These are phyloP conservation scores for Neurospora cerealis DNA, from an alignment of 495 filamentous ascomycete genomes.

Conservation along the genomic window DNA sequence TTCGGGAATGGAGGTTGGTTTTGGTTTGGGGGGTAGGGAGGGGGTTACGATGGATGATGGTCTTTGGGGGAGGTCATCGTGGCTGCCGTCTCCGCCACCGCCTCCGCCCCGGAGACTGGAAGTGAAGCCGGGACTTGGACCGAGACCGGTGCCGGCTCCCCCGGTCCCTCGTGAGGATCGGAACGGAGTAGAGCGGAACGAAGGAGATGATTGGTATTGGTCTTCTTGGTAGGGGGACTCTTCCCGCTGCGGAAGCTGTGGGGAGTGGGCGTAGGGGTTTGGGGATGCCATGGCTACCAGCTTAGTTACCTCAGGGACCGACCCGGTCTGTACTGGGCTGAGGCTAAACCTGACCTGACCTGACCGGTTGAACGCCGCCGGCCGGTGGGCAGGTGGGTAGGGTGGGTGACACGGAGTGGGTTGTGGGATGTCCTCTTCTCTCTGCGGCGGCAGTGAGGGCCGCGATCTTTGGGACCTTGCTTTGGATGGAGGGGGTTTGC, in stretches of 20 bases:
- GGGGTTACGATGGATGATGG: neutral
- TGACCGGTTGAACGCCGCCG: neutral
- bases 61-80: neutral
- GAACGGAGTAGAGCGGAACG: neutral
- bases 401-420: neutral
- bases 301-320: neutral
- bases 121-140: neutral
- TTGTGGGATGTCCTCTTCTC: neutral
- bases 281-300: neutral
- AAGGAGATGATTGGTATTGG: neutral
- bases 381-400: neutral
- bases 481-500: neutral
- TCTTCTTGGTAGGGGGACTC: neutral
- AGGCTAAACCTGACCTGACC: neutral
- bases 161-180: neutral
- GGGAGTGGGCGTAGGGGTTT: neutral
- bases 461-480: neutral
- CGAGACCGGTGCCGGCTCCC: neutral
- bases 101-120: neutral
- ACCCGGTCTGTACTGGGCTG: neutral
- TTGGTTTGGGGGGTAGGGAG: conserved; percentile 2
- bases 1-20: conserved; percentile 21
- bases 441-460: neutral
- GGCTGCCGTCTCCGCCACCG: neutral
- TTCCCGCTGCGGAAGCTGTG: neutral